Conservation (phyloP, 139 green algal species). For the Parachlorella kessleri region DNA sequence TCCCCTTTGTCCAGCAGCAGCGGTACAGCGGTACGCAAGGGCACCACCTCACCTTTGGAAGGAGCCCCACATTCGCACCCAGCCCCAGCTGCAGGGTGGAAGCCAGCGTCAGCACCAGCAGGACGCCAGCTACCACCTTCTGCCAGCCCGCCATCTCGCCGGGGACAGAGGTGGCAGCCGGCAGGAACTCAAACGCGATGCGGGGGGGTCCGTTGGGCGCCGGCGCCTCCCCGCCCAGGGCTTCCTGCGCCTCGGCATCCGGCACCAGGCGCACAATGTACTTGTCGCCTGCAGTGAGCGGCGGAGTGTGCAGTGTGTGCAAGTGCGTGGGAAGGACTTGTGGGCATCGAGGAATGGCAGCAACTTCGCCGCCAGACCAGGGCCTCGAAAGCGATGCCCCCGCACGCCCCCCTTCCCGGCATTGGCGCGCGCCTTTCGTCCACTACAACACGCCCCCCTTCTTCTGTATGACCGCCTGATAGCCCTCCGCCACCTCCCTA, state of each 20-base stretch:
- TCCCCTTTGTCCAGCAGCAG: too few relatives aligned
- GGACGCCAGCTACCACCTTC: slow-evolving; percentile 55
- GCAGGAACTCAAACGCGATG: slow-evolving; percentile 78
- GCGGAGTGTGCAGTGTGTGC: neutral
- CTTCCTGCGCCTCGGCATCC: slow-evolving; percentile 65
- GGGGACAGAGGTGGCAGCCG: slow-evolving; percentile 56
- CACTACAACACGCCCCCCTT: neutral
- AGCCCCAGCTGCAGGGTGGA: slow-evolving; percentile 77
- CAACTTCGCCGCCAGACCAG: neutral
- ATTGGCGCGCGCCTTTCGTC: neutral
- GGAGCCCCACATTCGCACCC: slow-evolving; percentile 75
- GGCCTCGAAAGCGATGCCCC: neutral
- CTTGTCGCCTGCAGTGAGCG: slow-evolving; percentile 56
- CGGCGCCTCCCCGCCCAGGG: slow-evolving; percentile 15
- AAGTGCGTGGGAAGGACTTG: neutral
- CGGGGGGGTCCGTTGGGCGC: slow-evolving; percentile 10
- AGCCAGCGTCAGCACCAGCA: slow-evolving; percentile 74
- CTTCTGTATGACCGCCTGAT: neutral
- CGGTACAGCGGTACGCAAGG: too few relatives aligned
- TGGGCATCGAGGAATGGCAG: neutral
- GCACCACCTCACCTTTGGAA: slow-evolving; percentile 59
- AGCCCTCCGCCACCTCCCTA: neutral
- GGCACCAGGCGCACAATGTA: slow-evolving; percentile 84
- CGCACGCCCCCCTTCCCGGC: neutral
- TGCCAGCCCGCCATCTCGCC: slow-evolving; percentile 65